Conservation (phyloP, 371 early-diverging fungal genomes). For the Entomophthora muscae region DNA sequence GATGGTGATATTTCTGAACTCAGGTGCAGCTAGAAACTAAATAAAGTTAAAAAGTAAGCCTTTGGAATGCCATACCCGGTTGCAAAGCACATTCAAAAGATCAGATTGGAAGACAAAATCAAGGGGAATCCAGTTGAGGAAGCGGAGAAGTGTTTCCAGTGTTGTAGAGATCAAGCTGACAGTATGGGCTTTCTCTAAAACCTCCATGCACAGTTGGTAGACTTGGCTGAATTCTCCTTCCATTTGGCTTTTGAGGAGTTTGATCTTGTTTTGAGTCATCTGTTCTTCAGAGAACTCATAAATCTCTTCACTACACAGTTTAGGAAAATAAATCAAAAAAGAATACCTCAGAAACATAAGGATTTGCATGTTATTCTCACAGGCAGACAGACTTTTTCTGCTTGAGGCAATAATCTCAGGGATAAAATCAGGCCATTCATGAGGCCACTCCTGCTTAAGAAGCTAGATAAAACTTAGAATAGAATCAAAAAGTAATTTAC, state of each 20-base stretch:
- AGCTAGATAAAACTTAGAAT: slow-evolving; percentile 39
- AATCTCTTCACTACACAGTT: slow-evolving; percentile 87
- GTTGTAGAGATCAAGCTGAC: slow-evolving; percentile 80
- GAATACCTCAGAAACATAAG: slow-evolving; percentile 79
- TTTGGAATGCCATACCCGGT: slow-evolving; percentile 33
- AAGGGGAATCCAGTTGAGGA: slow-evolving; percentile 93
- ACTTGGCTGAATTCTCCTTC: slow-evolving; percentile 90
- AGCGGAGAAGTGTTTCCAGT: slow-evolving; percentile 79
- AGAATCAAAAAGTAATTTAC: slow-evolving; percentile 19
- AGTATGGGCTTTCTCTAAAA: slow-evolving; percentile 80
- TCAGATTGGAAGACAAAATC: slow-evolving; percentile 94
- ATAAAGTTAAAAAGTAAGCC: slow-evolving; percentile 1
- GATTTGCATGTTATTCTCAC: slow-evolving; percentile 98
- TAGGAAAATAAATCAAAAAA: neutral
- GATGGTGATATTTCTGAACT: slow-evolving; percentile 80
- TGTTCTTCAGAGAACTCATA: slow-evolving; percentile 96
- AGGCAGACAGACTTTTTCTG: slow-evolving; percentile 75
- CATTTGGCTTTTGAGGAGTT: slow-evolving; percentile 85
- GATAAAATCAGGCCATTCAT: slow-evolving; percentile 98
- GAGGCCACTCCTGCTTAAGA: slow-evolving; percentile 99
- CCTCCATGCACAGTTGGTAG: slow-evolving; percentile 87
- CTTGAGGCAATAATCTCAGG: slow-evolving; percentile 94
- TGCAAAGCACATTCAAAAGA: slow-evolving; percentile 67
- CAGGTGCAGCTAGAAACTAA: slow-evolving; percentile 60
- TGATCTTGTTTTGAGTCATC: slow-evolving; percentile 89